A percentile compares a stretch with the other conserved stretches of the same genome.
Evolutionary conservation across 164 flowering plant species (phyloP).

Genomic region (Berberis vulgaris): DNA sequence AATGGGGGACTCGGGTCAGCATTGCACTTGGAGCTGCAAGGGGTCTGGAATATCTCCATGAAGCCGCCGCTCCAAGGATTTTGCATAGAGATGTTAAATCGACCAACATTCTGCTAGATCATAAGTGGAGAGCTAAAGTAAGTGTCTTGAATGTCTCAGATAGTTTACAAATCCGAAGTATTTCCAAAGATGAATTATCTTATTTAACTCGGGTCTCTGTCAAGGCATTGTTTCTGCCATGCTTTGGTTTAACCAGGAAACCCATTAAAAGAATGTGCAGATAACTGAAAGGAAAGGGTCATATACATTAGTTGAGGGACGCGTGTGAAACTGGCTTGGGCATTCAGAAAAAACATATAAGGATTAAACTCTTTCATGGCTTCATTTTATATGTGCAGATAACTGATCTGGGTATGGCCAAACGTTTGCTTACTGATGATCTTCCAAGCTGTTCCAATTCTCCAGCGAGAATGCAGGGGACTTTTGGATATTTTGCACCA

Average conservation of each 20-base stretch:
- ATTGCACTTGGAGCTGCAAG: slow-evolving; percentile 97
- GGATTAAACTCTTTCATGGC: not conserved
- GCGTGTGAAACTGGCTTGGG: too few species aligned
- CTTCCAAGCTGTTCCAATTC: slow-evolving; percentile 72
- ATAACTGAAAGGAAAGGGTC: too few species aligned
- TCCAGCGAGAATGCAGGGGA: slow-evolving; percentile 93
- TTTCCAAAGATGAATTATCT: not conserved
- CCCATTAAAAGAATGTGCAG: not conserved
- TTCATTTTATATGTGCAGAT: slow-evolving; percentile 40
- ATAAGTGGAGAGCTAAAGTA: slow-evolving; percentile 79
- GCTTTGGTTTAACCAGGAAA: not conserved
- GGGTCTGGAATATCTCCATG: slow-evolving; percentile 96
- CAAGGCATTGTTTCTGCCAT: not conserved
- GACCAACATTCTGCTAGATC: slow-evolving; percentile 86
- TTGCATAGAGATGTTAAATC: slow-evolving; percentile 98
- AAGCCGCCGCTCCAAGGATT: slow-evolving; percentile 94
- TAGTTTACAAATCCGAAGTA: not conserved
- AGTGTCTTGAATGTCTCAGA: slow-evolving; percentile 5
- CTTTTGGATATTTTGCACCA: slow-evolving; percentile 97
- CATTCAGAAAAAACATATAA: not conserved
- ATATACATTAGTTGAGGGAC: too few species aligned
- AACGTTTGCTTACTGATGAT: slow-evolving; percentile 60
- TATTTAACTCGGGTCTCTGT: not conserved
- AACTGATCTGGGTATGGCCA: slow-evolving; percentile 98
- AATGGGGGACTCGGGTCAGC: slow-evolving; percentile 71